A percentile compares a stretch with the other conserved stretches of the same genome.
Conservation (phyloP, 352 stramenopile genomes). For the Elongisporangium prolatum region DNA sequence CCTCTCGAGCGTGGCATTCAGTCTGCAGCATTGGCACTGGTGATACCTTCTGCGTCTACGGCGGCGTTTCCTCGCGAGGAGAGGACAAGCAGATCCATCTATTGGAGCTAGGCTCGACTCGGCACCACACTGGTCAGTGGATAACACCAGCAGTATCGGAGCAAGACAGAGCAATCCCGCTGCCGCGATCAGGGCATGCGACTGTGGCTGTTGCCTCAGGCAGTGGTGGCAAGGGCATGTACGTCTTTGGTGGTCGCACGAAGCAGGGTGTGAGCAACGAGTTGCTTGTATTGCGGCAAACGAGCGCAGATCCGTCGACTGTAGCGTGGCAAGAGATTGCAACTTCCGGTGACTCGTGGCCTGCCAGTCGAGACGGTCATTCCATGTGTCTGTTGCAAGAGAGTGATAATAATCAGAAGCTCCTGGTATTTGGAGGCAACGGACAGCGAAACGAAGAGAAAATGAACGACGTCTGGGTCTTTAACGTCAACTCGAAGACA, state of each 20-base stretch:
- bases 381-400: conserved; percentile 35
- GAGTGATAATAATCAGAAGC: neutral
- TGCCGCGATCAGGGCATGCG: conserved; percentile 46
- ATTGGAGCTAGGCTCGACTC: conserved; percentile 11
- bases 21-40: conserved; percentile 19
- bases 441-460: conserved; percentile 61
- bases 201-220: conserved; percentile 19
- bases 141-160: conserved; percentile 9
- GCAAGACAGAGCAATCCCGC: conserved; percentile 15
- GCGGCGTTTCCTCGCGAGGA: conserved; percentile 48
- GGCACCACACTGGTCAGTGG: conserved; percentile 18
- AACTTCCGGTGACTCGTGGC: conserved; percentile 8
- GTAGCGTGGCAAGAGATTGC: conserved; percentile 26
- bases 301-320: neutral
- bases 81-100: conserved; percentile 49
- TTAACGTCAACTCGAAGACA: conserved; percentile 21
- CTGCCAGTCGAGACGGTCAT: conserved; percentile 53
- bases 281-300: conserved; percentile 22
- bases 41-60: conserved; percentile 36
- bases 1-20: conserved; percentile 55
- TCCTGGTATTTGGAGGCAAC: conserved; percentile 70
- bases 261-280: conserved; percentile 52
- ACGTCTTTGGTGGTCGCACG: conserved; percentile 64
- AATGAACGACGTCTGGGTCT: conserved; percentile 69
- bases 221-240: conserved; percentile 11